A percentile compares a stretch with the other conserved stretches of the same genome.
Evolutionary conservation across 1,284 basidiomycete genomes (phyloP).

Genomic region (Leccinum pachyderme): DNA sequence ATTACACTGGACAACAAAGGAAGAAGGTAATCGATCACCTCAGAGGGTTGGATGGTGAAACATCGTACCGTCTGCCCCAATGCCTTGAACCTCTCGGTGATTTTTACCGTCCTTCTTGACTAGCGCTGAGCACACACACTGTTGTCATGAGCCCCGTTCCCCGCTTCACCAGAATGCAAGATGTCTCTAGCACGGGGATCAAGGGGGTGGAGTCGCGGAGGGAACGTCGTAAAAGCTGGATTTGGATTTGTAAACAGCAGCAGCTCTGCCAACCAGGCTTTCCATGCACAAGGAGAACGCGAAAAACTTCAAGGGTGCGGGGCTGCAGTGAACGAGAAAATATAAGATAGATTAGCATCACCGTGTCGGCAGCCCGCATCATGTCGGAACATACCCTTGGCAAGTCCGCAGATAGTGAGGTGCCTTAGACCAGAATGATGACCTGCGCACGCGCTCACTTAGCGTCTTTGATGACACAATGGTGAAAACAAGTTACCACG

Average conservation of each 20-base stretch:
- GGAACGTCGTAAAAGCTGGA: slow-evolving; percentile 8
- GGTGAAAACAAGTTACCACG: neutral
- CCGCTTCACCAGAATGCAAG: slow-evolving; percentile 33
- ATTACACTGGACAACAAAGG: slow-evolving; percentile 21
- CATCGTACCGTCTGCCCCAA: neutral
- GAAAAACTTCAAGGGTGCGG: slow-evolving; percentile 31
- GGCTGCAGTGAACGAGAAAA: slow-evolving; percentile 17
- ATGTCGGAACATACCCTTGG: slow-evolving; percentile 16
- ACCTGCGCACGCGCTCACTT: slow-evolving; percentile 27
- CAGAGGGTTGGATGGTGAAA: neutral
- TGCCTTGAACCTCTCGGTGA: slow-evolving; percentile 12
- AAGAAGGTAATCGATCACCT: neutral
- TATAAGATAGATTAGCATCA: neutral
- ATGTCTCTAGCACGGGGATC: slow-evolving; percentile 34
- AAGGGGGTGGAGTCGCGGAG: slow-evolving; percentile 19
- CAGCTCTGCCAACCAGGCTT: neutral
- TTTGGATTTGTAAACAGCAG: slow-evolving; percentile 17
- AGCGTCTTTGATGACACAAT: neutral
- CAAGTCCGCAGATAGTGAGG: slow-evolving; percentile 20
- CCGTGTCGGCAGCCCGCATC: neutral
- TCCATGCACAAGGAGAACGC: slow-evolving; percentile 23
- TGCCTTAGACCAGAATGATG: slow-evolving; percentile 37
- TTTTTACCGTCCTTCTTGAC: slow-evolving; percentile 17
- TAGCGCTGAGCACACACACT: slow-evolving; percentile 25
- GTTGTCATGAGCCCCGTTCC: slow-evolving; percentile 34